Percentiles rank a stretch among this genome's conserved stretches.
phyloP scores from a whole-genome alignment of 257 asterid species.

The Haberlea rhodopensis region DNA sequence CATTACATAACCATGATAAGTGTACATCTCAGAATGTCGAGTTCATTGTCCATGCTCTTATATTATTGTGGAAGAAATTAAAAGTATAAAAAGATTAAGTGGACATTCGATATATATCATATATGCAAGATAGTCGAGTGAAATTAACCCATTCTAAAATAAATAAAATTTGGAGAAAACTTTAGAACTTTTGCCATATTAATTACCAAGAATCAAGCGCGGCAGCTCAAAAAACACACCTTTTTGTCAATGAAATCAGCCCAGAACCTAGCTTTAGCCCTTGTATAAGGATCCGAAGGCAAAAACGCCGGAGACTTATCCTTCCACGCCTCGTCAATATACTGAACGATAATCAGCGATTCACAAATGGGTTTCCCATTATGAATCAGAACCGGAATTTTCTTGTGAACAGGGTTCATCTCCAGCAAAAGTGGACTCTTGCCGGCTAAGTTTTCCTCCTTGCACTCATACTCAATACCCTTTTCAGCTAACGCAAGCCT shows the following conservation, averaged over 20 bases:
- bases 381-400: conserved; percentile 11
- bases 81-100: no score
- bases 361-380: conserved; percentile 1
- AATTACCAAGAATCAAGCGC: neutral
- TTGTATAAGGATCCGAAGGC: neutral
- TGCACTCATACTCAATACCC: conserved; percentile 1
- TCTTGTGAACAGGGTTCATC: conserved; percentile 16
- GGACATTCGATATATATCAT: neutral
- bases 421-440: conserved; percentile 7
- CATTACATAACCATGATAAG: neutral
- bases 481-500: conserved; percentile 1
- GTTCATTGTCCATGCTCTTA: neutral
- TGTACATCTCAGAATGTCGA: neutral
- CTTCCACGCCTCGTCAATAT: neutral
- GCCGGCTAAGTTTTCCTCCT: conserved; percentile 4
- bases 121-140: neutral
- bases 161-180: neutral
- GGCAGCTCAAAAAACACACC: neutral
- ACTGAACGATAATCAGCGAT: neutral
- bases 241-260: conserved; percentile 9
- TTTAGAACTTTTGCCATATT: neutral
- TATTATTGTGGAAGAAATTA: neutral
- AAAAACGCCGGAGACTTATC: neutral
- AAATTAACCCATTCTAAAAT: neutral
- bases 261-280: conserved; percentile 14